Evolutionary conservation across 495 filamentous ascomycete species (phyloP), one percentile per base, ranked within the genome.

Genomic region (Penicillium manginii): DNA sequence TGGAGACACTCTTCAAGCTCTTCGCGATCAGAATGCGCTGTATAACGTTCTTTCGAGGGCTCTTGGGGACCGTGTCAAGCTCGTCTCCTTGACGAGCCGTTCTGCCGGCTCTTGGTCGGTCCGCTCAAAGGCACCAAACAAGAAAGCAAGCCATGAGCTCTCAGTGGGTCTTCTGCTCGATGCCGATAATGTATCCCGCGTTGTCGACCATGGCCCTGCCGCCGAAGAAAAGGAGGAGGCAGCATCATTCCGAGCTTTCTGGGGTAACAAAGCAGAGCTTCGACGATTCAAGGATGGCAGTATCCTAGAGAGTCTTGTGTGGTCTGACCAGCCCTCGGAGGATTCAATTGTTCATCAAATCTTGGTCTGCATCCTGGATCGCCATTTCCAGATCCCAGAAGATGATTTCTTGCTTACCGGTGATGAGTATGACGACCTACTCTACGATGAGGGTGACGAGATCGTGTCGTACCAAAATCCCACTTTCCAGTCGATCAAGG

Each of bases 161-260:
- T 71, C 80, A 12, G 76, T 94, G 43, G 88, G 90, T 0, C 75
- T 98, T 33, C 65, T 89, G 17, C 82, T 96, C 32, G 80, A 97
- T 67, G 78, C 88, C 2, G 77, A 81, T 10, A 89, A 92, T 63
- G 84, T 86, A 52, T 74, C 81, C 45, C 86, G 92, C 19, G 78
- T 83, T 19, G 87, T 97, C 43, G 94, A 98, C 64, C 88, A 91
- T 65, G 94, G 94, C 2, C 94, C 94, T 2, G 68, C 86, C 1
- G 91, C 91, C 4, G 91, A 97, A 68, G 81, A 91, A 48, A 91
- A 80, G 57, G 73, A 73, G 19, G 78, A 75, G 58, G 74, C 80
- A 26, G 69, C 72, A 35, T 68, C 69, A 1, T 83, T 82, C 62
- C 72, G 78, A 19, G 65, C 65, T 4, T 83, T 84, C 55, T 83